phyloP scores from a whole-genome alignment of 2,329 filamentous ascomycete species.

The Curvularia spicifera region DNA sequence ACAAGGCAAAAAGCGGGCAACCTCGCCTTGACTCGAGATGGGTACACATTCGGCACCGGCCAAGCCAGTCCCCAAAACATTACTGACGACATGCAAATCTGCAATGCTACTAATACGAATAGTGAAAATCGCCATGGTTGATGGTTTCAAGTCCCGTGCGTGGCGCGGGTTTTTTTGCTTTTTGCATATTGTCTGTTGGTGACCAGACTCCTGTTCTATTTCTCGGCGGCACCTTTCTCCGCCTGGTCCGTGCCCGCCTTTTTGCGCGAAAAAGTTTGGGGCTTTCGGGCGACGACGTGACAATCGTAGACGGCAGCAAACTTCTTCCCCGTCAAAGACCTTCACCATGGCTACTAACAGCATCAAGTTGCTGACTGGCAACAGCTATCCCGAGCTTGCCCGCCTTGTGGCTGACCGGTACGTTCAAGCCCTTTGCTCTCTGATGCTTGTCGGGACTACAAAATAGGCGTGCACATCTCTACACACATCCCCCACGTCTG shows the following conservation, averaged over 20 bases:
- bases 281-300: conserved; percentile 20
- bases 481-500: not conserved
- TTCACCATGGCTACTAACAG: conserved; percentile 71
- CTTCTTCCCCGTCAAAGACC: conserved; percentile 18
- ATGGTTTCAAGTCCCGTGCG: not conserved
- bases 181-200: conserved; percentile 8
- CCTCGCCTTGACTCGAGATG: conserved; percentile 1
- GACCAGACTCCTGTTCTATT: conserved; percentile 5
- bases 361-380: conserved; percentile 77
- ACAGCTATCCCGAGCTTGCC: conserved; percentile 75
- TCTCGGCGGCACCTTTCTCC: conserved; percentile 29
- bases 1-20: conserved; percentile 3
- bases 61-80: not conserved
- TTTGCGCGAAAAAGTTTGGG: conserved; percentile 31
- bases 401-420: conserved; percentile 72
- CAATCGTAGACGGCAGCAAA: conserved; percentile 28
- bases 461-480: conserved; percentile 21
- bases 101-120: not conserved
- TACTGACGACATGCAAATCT: not conserved
- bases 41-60: not conserved
- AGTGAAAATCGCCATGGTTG: not conserved
- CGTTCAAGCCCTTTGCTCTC: conserved; percentile 28
- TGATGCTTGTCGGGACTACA: conserved; percentile 7
- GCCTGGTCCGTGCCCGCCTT: conserved; percentile 27
- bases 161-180: conserved; percentile 1